Percentiles rank a stretch among this genome's conserved stretches.
These are phyloP conservation scores for Ramaria sp. DNA, from an alignment of 768 basidiomycete species.

Conservation along the genomic window DNA sequence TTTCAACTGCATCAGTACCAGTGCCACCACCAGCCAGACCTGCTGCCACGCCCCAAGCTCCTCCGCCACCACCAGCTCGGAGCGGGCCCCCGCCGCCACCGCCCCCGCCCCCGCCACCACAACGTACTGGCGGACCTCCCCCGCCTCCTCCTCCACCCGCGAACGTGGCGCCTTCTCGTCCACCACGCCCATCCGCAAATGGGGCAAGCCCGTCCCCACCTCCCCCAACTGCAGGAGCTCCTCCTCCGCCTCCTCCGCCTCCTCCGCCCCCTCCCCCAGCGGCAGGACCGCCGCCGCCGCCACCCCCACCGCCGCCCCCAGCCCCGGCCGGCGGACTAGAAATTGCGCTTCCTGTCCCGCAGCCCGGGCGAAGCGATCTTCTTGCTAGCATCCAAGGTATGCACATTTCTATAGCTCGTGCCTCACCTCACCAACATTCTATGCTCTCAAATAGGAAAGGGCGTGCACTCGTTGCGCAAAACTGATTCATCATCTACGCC, in stretches of 20 bases:
- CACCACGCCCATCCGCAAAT: constrained; percentile 27
- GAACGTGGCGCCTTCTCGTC: too few species aligned
- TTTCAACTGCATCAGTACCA: too few species aligned
- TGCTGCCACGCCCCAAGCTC: constrained; percentile 21
- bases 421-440: neutral
- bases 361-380: constrained; percentile 51
- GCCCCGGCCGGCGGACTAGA: constrained; percentile 21
- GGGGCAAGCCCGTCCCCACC: constrained; percentile 15
- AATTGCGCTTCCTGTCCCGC: constrained; percentile 30
- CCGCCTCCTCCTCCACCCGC: constrained; percentile 25
- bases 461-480: constrained; percentile 61
- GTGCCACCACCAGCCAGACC: constrained; percentile 14
- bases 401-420: neutral
- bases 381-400: constrained; percentile 65
- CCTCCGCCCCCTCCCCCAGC: constrained; percentile 33
- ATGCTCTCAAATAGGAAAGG: constrained; percentile 31
- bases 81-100: constrained; percentile 28
- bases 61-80: constrained; percentile 21
- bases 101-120: constrained; percentile 17
- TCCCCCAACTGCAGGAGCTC: constrained; percentile 19
- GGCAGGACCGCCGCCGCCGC: constrained; percentile 10
- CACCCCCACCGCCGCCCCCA: constrained; percentile 40
- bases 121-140: constrained; percentile 23
- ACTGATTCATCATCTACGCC: constrained; percentile 19
- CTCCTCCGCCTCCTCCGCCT: constrained; percentile 31